phyloP scores from a whole-genome alignment of 2,329 filamentous ascomycete genomes.

The Xylaria sp. region DNA sequence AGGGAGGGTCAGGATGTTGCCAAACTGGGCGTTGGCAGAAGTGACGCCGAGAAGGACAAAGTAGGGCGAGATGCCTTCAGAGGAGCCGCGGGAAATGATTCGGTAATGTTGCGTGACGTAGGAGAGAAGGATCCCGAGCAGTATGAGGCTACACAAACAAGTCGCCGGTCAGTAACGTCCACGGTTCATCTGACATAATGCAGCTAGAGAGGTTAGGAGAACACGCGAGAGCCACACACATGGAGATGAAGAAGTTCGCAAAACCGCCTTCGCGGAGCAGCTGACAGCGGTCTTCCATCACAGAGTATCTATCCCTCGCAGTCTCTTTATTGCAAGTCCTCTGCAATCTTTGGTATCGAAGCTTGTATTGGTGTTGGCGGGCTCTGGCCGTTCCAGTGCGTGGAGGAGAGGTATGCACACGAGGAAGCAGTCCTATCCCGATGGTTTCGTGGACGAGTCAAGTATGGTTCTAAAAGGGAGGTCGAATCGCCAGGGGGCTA shows the following conservation, averaged over 20 bases:
- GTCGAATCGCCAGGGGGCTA: slow-evolving; percentile 2
- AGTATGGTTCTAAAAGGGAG: background rate
- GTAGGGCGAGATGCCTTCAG: slow-evolving; percentile 94
- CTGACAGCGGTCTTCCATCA: slow-evolving; percentile 57
- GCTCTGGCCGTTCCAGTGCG: background rate
- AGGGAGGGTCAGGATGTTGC: slow-evolving; percentile 91
- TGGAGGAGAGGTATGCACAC: background rate
- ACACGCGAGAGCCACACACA: slow-evolving; percentile 54
- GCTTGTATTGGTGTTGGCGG: background rate
- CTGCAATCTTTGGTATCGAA: background rate
- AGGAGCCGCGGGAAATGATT: slow-evolving; percentile 85
- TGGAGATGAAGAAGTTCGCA: slow-evolving; percentile 65
- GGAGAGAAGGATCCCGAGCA: slow-evolving; percentile 88
- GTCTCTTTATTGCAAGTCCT: background rate
- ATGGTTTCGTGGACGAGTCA: background rate
- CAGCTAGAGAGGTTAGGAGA: too few relatives aligned
- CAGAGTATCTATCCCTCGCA: slow-evolving; percentile 50
- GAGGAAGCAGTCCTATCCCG: background rate
- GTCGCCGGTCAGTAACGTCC: slow-evolving; percentile 45
- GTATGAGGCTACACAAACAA: slow-evolving; percentile 67
- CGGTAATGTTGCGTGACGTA: slow-evolving; percentile 95
- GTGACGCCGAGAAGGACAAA: slow-evolving; percentile 95
- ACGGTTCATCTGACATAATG: slow-evolving; percentile 8
- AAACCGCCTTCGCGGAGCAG: slow-evolving; percentile 63
- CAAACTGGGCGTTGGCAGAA: slow-evolving; percentile 86